Base-by-base conservation (phyloP, 495 filamentous ascomycete species). In the Xylaria bambusicola region DNA sequence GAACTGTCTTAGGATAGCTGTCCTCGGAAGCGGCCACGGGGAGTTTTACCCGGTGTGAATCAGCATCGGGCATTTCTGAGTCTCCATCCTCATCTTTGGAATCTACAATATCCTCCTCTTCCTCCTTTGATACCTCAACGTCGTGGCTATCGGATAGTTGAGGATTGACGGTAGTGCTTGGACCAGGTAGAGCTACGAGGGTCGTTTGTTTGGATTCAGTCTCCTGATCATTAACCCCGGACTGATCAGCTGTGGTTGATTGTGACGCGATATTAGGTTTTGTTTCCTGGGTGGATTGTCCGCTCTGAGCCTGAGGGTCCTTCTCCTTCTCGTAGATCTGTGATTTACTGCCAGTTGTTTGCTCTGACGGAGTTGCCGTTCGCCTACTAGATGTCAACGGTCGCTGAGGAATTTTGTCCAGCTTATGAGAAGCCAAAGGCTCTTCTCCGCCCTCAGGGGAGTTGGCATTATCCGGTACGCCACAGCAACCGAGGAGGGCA, bases 401-500 rank as follows among this genome's bases (percentile, higher is more conserved):
- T 40, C 79, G 69, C n/a, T 70, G 69, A 29, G 79, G 77, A n/a
- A 83, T 73, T 64, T 77, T 82, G 12, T 80, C 75, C 15, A 84
- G 69, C 67, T 86, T 87, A 75, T 93, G 92, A 33, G 84, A 76
- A 46, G 88, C 85, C 21, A 88, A 71, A 21, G 73, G 70, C 42
- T 78, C 68, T 42, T 89, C 89, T 38, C 85, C 84, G 53, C 75
- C 72, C 58, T 84, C 85, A 38, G 86, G 77, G 2, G 83, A 75
- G 56, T 86, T 84, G n/a, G 82, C 83, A 45, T 83, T 73, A 57
- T 86, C 82, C 38, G 85, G 80, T 26, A 86, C 83, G 27, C 86
- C 85, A 71, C 92, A 97, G 77, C 92, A 97, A 51, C 82, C 87
- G 48, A 97, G 77, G 56, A 94, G 85, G 24, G 89, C 80, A 20